phyloP scores from a whole-genome alignment of 164 flowering plant species.

The Santalum album region DNA sequence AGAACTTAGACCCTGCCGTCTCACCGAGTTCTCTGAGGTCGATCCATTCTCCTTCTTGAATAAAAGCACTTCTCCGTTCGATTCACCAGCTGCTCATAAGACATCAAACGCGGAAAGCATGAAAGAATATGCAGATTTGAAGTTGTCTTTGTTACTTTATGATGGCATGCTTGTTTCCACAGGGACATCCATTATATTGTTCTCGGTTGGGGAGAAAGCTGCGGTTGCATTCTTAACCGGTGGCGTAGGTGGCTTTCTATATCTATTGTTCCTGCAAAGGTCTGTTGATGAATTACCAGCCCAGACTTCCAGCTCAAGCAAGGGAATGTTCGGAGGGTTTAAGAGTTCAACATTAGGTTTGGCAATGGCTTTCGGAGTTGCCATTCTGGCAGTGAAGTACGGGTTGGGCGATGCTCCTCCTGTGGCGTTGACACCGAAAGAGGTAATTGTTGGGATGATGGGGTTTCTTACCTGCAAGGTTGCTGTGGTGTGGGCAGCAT shows the following conservation, averaged over 20 bases:
- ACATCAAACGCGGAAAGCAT: conserved; percentile 61
- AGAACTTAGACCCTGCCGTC: conserved; percentile 59
- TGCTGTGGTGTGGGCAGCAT: conserved; percentile 71
- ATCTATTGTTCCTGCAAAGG: conserved; percentile 66
- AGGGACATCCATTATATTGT: conserved; percentile 41
- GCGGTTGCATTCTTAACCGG: conserved; percentile 57
- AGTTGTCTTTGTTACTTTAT: conserved; percentile 63
- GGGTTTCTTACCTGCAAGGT: conserved; percentile 80
- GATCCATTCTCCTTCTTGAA: conserved; percentile 19
- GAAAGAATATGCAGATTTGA: conserved; percentile 72
- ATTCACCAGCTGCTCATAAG: conserved; percentile 4
- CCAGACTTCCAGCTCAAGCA: conserved; percentile 18
- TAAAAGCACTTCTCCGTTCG: conserved; percentile 11
- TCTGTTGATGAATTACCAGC: conserved; percentile 68
- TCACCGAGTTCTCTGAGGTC: conserved; percentile 29
- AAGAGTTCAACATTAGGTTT: conserved; percentile 40
- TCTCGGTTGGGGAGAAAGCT: conserved; percentile 37
- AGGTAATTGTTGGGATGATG: conserved; percentile 52
- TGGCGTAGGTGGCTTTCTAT: conserved; percentile 62
- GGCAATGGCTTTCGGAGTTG: conserved; percentile 38
- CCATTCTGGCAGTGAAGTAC: conserved; percentile 31
- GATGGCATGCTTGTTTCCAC: conserved; percentile 47
- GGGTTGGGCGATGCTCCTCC: conserved; percentile 23
- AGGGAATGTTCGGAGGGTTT: conserved; percentile 21
- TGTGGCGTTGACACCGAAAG: conserved; percentile 38